A percentile compares a stretch with the other conserved stretches of the same genome.
Evolutionary conservation across 1,139 yeast species (phyloP).

Genomic region (Schizosaccharomyces versatilis): DNA sequence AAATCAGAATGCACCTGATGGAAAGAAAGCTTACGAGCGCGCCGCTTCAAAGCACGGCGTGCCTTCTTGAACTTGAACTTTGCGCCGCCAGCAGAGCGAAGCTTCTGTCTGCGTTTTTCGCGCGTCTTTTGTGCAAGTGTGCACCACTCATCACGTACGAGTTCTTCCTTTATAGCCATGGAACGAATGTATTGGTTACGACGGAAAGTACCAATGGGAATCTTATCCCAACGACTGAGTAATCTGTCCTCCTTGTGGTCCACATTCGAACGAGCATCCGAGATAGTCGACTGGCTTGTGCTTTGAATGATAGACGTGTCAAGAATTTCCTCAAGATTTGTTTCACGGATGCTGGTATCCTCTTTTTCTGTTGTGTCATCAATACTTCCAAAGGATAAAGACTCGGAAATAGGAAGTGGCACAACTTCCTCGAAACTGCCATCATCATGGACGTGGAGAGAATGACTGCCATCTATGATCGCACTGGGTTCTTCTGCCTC

Average conservation of each 20-base stretch:
- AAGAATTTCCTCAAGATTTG: background rate
- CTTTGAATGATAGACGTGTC: background rate
- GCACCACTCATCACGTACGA: slow-evolving; percentile 2
- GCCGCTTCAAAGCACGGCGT: background rate
- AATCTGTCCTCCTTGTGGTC: background rate
- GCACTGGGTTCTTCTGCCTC: background rate
- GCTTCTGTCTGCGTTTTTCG: slow-evolving; percentile 1
- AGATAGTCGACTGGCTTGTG: background rate
- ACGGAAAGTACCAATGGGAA: slow-evolving; percentile 4
- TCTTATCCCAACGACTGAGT: slow-evolving; percentile 2
- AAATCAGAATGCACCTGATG: slow-evolving; percentile 1
- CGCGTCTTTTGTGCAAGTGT: background rate
- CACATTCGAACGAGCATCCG: background rate
- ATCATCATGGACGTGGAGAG: background rate
- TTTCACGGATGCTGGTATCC: background rate
- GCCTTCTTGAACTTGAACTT: background rate
- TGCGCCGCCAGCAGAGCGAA: background rate
- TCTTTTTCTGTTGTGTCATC: background rate
- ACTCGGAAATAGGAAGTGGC: too few relatives aligned
- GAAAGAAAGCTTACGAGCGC: background rate
- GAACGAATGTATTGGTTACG: slow-evolving; percentile 1
- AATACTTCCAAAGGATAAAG: background rate
- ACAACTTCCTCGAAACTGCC: too few relatives aligned
- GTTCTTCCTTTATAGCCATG: background rate
- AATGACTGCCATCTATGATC: background rate